Percentiles rank a stretch among this genome's conserved stretches.
Evolutionary conservation across 208 protist genomes (phyloP).

Genomic region (Leishmania tropica): DNA sequence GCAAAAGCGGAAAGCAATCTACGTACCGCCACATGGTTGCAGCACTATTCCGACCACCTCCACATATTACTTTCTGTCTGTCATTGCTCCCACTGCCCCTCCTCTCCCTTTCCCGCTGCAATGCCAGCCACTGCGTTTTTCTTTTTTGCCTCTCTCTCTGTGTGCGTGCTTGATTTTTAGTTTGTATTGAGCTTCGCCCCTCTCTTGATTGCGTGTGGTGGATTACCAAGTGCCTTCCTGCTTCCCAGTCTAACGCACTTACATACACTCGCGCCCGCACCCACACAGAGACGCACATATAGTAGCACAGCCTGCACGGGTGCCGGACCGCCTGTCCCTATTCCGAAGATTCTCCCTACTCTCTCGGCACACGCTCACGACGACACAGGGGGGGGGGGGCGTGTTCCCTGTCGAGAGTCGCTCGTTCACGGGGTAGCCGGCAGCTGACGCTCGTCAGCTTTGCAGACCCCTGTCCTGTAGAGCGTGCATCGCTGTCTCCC

Average conservation of each 20-base stretch:
- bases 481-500: not conserved
- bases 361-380: not conserved
- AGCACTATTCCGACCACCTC: not conserved
- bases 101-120: not conserved
- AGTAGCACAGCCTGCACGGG: not conserved
- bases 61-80: not conserved
- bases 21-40: not conserved
- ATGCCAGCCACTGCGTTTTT: not conserved
- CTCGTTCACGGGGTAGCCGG: not conserved
- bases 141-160: not conserved
- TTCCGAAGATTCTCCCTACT: not conserved
- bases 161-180: not conserved
- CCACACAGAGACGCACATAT: not conserved
- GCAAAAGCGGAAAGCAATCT: not conserved
- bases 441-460: not conserved
- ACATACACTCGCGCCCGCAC: not conserved
- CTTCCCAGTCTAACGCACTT: not conserved
- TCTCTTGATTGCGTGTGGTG: not conserved
- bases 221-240: not conserved
- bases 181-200: not conserved
- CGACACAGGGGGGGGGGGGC: not conserved
- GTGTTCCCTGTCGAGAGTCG: not conserved
- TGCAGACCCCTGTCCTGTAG: not conserved
- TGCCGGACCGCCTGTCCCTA: not conserved
- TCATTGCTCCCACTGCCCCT: not conserved